These are phyloP conservation scores for Mucor mucedo DNA, from an alignment of 371 early-diverging fungal genomes.

Conservation along the genomic window DNA sequence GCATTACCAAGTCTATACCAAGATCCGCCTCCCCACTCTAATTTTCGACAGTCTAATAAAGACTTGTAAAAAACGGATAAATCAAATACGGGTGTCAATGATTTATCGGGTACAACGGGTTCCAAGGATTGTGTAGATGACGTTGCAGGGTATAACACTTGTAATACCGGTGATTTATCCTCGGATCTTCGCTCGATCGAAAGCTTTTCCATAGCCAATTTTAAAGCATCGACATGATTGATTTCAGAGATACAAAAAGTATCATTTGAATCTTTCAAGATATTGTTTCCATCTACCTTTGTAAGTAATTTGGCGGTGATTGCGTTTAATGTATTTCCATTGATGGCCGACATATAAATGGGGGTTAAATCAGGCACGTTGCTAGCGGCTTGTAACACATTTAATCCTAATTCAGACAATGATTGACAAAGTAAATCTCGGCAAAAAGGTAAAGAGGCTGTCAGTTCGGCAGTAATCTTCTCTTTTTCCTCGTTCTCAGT, in stretches of 20 bases:
- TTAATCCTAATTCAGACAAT: conserved; percentile 56
- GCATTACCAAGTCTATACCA: conserved; percentile 67
- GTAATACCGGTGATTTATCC: conserved; percentile 22
- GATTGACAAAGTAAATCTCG: conserved; percentile 54
- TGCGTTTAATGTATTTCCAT: not conserved
- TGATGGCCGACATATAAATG: conserved; percentile 47
- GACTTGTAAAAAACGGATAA: conserved; percentile 35
- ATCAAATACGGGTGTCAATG: conserved; percentile 26
- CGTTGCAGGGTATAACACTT: conserved; percentile 14
- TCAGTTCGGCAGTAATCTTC: conserved; percentile 43
- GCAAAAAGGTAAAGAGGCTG: conserved; percentile 49
- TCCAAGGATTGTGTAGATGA: not conserved
- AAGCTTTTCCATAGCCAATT: not conserved
- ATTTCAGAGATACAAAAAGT: conserved; percentile 18
- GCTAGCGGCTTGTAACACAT: conserved; percentile 28
- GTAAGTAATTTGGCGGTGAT: not conserved
- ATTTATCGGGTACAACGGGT: conserved; percentile 8
- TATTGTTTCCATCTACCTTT: not conserved
- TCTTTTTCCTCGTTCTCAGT: conserved; percentile 41
- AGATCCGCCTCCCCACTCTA: conserved; percentile 29
- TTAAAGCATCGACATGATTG: not conserved
- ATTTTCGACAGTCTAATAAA: conserved; percentile 29
- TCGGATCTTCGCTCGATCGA: conserved; percentile 16
- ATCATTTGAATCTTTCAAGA: conserved; percentile 23
- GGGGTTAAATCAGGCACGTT: conserved; percentile 53